These are phyloP conservation scores for Monascus purpureus DNA, from an alignment of 495 filamentous ascomycete species.

Conservation along the genomic window DNA sequence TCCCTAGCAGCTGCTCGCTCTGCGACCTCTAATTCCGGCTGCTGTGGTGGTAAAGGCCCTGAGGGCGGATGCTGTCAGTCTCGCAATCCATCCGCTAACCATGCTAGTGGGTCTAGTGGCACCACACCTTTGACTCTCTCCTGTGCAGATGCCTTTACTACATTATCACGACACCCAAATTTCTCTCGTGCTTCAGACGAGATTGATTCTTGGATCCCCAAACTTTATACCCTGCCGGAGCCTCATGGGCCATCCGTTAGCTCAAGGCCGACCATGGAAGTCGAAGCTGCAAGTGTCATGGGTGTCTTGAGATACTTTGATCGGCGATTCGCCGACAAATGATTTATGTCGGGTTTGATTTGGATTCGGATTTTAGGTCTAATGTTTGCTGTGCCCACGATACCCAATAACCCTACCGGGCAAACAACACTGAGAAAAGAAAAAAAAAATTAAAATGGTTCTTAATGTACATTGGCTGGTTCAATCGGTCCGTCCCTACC, in stretches of 20 bases:
- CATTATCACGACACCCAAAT: slow-evolving; percentile 63
- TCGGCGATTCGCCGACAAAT: slow-evolving; percentile 48
- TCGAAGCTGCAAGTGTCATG: slow-evolving; percentile 81
- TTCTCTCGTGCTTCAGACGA: slow-evolving; percentile 66
- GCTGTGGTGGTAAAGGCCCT: slow-evolving; percentile 35
- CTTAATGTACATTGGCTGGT: too few species aligned
- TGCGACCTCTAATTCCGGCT: slow-evolving; percentile 31
- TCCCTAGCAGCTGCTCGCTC: slow-evolving; percentile 54
- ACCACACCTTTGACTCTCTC: slow-evolving; percentile 28
- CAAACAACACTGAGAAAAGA: too few species aligned
- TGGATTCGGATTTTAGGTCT: too few species aligned
- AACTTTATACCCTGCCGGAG: slow-evolving; percentile 46
- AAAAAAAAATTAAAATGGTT: too few species aligned
- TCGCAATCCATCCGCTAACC: slow-evolving; percentile 5
- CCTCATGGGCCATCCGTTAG: slow-evolving; percentile 20
- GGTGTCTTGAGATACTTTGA: slow-evolving; percentile 73
- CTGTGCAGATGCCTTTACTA: slow-evolving; percentile 73
- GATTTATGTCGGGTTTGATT: slow-evolving; percentile 3
- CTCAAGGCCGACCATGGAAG: slow-evolving; percentile 50
- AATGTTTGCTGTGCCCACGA: background rate
- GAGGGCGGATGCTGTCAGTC: slow-evolving; percentile 41
- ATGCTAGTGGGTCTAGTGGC: background rate
- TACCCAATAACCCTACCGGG: too few species aligned
- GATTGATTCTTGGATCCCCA: slow-evolving; percentile 59
- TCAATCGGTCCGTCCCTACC: too few species aligned